phyloP scores from a whole-genome alignment of 2,329 filamentous ascomycete species.

The Fusarium xylarioides region DNA sequence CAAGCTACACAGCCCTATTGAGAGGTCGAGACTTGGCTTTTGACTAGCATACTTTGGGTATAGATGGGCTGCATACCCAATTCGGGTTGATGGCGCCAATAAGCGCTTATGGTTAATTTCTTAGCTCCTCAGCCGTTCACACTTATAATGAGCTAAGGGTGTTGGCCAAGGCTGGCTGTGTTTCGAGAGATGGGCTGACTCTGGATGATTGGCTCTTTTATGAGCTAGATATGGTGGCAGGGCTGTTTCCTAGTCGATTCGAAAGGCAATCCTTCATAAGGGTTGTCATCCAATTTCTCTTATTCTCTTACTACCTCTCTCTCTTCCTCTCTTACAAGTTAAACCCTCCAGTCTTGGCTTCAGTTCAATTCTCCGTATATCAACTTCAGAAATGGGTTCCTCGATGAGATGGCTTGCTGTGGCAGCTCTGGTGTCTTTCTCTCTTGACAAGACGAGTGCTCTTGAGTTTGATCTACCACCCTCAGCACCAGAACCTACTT shows the following conservation, averaged over 20 bases:
- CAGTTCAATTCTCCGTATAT: neutral
- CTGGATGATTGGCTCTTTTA: constrained; percentile 1
- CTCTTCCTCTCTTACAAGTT: neutral
- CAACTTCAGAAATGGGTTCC: constrained; percentile 1
- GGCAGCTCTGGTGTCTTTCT: constrained; percentile 11
- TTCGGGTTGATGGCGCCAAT: neutral
- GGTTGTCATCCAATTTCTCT: neutral
- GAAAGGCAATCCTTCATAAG: neutral
- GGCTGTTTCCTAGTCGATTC: constrained; percentile 3
- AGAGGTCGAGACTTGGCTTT: neutral
- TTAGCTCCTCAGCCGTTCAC: constrained; percentile 1
- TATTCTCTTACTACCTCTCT: neutral
- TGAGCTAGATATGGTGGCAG: neutral
- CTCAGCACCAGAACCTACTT: constrained; percentile 22
- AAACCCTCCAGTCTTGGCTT: neutral
- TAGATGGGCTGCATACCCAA: neutral
- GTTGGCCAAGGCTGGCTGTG: neutral
- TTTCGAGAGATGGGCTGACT: constrained; percentile 8
- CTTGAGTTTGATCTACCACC: constrained; percentile 10
- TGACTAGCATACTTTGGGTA: neutral
- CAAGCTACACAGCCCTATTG: neutral
- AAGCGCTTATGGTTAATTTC: constrained; percentile 2
- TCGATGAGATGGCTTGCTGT: constrained; percentile 21
- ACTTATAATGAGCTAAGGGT: neutral
- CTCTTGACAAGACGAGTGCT: constrained; percentile 12